A percentile compares a stretch with the other conserved stretches of the same genome.
These are phyloP conservation scores for Panaeolus papilionaceus DNA, from an alignment of 768 basidiomycete genomes.

Conservation along the genomic window DNA sequence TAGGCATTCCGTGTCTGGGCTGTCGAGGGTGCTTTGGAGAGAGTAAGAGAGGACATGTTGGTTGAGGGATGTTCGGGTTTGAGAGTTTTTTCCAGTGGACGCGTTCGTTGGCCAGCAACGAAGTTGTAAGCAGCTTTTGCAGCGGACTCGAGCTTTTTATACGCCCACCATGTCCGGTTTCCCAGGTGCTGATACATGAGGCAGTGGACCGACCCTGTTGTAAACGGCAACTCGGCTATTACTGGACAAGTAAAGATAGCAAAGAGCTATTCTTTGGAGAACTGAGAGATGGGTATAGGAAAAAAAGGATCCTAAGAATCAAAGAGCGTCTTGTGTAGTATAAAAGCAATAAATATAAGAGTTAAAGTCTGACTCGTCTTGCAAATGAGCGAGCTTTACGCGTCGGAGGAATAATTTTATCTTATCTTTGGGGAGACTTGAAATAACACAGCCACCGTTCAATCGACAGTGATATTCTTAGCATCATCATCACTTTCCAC, in stretches of 20 bases:
- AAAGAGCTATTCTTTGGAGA: not conserved
- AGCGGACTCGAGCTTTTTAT: conserved; percentile 5
- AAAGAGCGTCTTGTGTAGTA: conserved; percentile 1
- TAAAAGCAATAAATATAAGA: conserved; percentile 10
- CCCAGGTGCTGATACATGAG: conserved; percentile 3
- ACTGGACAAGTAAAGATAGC: not conserved
- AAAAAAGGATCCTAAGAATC: not conserved
- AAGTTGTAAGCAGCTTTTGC: conserved; percentile 2
- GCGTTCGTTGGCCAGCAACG: conserved; percentile 7
- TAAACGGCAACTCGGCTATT: conserved; percentile 10
- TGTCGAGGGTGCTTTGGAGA: not conserved
- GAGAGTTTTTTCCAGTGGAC: conserved; percentile 1
- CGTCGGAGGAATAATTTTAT: conserved; percentile 13
- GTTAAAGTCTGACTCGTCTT: not conserved
- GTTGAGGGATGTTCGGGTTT: not conserved
- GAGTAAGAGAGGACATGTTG: not conserved
- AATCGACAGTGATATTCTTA: not conserved
- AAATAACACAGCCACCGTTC: conserved; percentile 1
- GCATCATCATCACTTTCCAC: not conserved
- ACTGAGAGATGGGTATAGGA: not conserved
- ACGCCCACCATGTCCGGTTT: conserved; percentile 11
- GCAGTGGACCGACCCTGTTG: conserved; percentile 5
- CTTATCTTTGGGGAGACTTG: not conserved
- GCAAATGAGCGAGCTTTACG: conserved; percentile 14
- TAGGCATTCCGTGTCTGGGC: not conserved